Evolutionary conservation across 805 yeast species (phyloP).

Genomic region (Saccharomycopsis vini): DNA sequence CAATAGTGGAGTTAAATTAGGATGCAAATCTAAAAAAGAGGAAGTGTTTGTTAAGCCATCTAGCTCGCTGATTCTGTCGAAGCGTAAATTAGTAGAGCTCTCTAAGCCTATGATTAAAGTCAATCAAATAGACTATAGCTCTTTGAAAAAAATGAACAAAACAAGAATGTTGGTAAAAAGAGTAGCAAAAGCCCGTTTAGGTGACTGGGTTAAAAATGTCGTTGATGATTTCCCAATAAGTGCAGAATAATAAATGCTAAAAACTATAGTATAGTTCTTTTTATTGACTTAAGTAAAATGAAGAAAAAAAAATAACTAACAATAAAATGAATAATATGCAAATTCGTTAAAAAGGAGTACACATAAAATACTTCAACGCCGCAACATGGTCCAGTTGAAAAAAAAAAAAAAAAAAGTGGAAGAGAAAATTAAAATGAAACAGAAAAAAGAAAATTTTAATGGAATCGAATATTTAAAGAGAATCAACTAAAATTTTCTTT

Average conservation of each 20-base stretch:
- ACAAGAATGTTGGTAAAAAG: slow-evolving; percentile 2
- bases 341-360: too few species aligned
- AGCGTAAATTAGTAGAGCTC: background rate
- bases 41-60: background rate
- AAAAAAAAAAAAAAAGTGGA: too few species aligned
- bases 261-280: too few species aligned
- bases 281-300: background rate
- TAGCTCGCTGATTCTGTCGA: slow-evolving; percentile 1
- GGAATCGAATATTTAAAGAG: too few species aligned
- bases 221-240: slow-evolving; percentile 3
- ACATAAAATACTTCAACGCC: too few species aligned
- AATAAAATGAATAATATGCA: too few species aligned
- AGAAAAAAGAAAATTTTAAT: background rate
- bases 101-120: background rate
- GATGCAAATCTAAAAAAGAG: slow-evolving; percentile 15
- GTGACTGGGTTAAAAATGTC: slow-evolving; percentile 8
- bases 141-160: background rate
- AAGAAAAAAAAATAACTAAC: background rate
- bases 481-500: slow-evolving; percentile 36
- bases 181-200: slow-evolving; percentile 2
- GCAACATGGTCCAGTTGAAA: too few species aligned
- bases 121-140: background rate
- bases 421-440: too few species aligned
- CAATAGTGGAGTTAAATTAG: slow-evolving; percentile 17
- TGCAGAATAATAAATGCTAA: too few species aligned